phyloP scores from a whole-genome alignment of 768 basidiomycete species.

The Cyclocybe cylindracea region DNA sequence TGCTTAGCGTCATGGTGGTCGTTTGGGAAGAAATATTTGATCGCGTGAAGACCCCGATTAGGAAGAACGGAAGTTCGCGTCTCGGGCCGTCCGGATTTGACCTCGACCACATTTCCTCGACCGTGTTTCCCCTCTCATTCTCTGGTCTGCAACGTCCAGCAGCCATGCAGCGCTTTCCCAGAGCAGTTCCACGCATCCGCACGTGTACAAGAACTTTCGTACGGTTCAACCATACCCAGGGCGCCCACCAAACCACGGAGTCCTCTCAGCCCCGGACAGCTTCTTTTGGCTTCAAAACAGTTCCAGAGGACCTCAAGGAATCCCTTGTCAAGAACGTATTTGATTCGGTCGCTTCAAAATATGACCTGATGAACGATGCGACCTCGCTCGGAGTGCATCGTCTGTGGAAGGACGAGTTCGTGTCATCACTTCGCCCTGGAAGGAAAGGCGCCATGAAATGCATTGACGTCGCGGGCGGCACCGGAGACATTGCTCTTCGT shows the following conservation, averaged over 20 bases:
- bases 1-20: conserved; percentile 17
- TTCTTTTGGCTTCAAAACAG: conserved; percentile 92
- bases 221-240: conserved; percentile 24
- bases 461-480: conserved; percentile 97
- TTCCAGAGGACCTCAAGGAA: conserved; percentile 88
- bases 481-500: conserved; percentile 94
- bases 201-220: conserved; percentile 10
- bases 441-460: conserved; percentile 74
- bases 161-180: conserved; percentile 25
- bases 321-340: conserved; percentile 90
- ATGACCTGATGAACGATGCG: conserved; percentile 99
- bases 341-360: conserved; percentile 91
- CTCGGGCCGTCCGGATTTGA: neutral
- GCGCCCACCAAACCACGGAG: conserved; percentile 9
- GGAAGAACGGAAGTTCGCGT: neutral
- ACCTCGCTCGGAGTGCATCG: conserved; percentile 95
- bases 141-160: neutral
- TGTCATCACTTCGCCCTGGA: conserved; percentile 75
- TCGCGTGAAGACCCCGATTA: neutral
- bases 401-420: conserved; percentile 94
- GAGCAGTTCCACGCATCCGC: conserved; percentile 16
- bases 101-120: neutral
- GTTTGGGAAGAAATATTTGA: conserved; percentile 3
- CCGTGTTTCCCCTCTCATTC: neutral
- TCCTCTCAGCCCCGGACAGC: conserved; percentile 47